phyloP scores from a whole-genome alignment of 176 grass and related monocot species.

The Aegilops umbellulata region DNA sequence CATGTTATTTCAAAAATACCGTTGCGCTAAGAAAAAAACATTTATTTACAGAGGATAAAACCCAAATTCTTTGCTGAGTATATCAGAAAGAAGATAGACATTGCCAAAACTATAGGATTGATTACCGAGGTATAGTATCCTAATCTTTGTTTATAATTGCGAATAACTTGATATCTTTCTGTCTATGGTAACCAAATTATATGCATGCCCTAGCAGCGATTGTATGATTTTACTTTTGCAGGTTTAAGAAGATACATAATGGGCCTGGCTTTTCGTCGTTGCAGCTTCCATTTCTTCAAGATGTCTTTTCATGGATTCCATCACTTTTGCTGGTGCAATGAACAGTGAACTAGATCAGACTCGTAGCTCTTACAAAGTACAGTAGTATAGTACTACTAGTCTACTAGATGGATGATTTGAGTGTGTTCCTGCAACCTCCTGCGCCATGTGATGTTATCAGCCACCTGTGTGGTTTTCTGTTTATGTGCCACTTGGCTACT shows the following conservation, averaged over 20 bases:
- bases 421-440: too few relatives aligned
- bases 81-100: constrained; percentile 18
- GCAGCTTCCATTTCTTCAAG: not conserved
- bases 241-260: not conserved
- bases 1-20: not conserved
- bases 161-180: not conserved
- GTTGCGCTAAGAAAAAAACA: not conserved
- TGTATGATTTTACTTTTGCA: not conserved
- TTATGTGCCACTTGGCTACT: too few relatives aligned
- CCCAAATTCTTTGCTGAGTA: constrained; percentile 18
- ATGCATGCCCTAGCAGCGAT: not conserved
- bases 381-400: too few relatives aligned
- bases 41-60: not conserved
- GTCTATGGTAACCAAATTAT: not conserved
- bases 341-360: not conserved
- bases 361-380: too few relatives aligned
- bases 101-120: not conserved
- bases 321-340: not conserved
- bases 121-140: constrained; percentile 1
- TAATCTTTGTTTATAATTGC: not conserved
- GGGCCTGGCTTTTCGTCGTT: too few relatives aligned
- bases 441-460: too few relatives aligned
- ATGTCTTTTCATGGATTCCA: not conserved
- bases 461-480: too few relatives aligned
- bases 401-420: too few relatives aligned